Evolutionary conservation across 331 rosid genomes (phyloP).

Genomic region (Malus hybrid): DNA sequence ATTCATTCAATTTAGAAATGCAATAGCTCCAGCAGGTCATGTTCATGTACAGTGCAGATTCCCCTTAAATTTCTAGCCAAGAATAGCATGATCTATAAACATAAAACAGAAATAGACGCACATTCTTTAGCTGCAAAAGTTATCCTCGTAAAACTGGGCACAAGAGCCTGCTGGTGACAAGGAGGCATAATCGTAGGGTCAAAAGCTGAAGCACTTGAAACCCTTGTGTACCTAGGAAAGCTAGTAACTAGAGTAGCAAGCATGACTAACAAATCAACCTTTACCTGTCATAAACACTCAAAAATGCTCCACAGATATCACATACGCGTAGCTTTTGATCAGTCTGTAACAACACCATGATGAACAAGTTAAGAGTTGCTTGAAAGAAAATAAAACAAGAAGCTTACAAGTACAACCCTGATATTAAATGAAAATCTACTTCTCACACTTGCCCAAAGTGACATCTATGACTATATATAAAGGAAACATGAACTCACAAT

Average conservation of each 20-base stretch:
- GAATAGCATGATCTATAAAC: constrained; percentile 85
- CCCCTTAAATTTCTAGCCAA: constrained; percentile 51
- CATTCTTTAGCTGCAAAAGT: constrained; percentile 99
- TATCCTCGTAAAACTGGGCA: constrained; percentile 99
- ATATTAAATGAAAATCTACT: neutral
- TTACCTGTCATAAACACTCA: constrained; percentile 99
- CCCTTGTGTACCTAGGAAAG: constrained; percentile 54
- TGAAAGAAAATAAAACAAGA: neutral
- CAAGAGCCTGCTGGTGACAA: constrained; percentile 99
- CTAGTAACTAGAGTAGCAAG: constrained; percentile 21
- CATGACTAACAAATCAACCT: constrained; percentile 1
- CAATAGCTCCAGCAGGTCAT: constrained; percentile 15
- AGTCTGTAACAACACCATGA: constrained; percentile 64
- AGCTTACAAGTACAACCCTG: neutral
- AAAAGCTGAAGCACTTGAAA: constrained; percentile 91
- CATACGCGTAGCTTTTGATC: constrained; percentile 99
- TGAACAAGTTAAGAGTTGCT: neutral
- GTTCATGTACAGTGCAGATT: constrained; percentile 27
- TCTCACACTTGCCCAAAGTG: neutral
- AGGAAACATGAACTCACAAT: constrained; percentile 60
- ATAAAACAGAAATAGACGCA: constrained; percentile 96
- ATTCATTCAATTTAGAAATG: constrained; percentile 18
- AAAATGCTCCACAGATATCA: constrained; percentile 98
- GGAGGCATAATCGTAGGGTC: constrained; percentile 98
- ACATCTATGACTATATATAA: neutral